Evolutionary conservation across 495 filamentous ascomycete genomes (phyloP).

Genomic region (Penicillium daleae): DNA sequence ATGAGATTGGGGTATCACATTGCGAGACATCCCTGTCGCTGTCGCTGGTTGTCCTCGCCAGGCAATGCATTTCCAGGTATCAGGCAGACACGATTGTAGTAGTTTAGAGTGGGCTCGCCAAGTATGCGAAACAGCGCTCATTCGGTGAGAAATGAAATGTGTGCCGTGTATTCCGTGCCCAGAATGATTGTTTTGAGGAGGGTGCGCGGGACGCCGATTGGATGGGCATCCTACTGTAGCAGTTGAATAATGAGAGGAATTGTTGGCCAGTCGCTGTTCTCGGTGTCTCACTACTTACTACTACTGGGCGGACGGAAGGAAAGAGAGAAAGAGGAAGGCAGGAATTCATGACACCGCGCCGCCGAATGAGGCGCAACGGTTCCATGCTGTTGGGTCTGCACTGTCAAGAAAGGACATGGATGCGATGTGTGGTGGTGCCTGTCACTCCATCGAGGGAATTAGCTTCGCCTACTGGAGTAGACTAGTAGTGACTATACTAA

Average conservation of each 20-base stretch:
- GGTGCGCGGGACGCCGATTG: neutral
- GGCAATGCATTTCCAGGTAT: neutral
- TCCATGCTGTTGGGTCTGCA: conserved; percentile 28
- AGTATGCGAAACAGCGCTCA: neutral
- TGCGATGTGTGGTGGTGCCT: neutral
- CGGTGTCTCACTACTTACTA: too few relatives aligned
- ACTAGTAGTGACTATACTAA: too few relatives aligned
- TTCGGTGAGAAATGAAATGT: neutral
- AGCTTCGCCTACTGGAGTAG: neutral
- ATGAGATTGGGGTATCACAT: conserved; percentile 9
- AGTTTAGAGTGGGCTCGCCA: neutral
- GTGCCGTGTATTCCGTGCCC: neutral
- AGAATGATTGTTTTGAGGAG: neutral
- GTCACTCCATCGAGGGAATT: neutral
- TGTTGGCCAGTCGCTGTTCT: neutral
- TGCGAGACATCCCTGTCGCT: neutral
- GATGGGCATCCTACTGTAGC: neutral
- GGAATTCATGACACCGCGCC: conserved; percentile 5
- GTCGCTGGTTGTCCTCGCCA: neutral
- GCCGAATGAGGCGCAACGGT: conserved; percentile 33
- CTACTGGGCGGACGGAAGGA: neutral
- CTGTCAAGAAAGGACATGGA: neutral
- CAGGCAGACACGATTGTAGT: neutral
- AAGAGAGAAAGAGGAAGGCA: neutral
- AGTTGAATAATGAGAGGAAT: neutral